Evolutionary conservation across 805 yeast species (phyloP), one percentile per base, ranked within the genome.

Genomic region (Pichia nanzhaoensis): DNA sequence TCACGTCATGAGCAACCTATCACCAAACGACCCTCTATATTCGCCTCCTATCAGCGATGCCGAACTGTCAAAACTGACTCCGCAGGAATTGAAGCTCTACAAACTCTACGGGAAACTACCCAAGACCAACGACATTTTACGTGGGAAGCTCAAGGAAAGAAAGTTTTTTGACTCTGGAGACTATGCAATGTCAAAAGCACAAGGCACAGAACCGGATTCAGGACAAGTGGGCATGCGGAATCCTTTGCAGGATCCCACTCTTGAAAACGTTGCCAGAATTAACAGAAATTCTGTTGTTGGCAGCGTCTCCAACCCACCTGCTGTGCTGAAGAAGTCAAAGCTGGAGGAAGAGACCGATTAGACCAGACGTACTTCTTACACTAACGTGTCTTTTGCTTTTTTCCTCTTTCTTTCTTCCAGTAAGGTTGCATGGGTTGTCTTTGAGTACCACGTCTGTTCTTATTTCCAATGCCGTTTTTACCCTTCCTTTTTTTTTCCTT

Each of bases 111-210:
- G 96, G 27, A 84, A 81, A 59, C 68, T 89, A 41, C 97, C 96
- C 20, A 76, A 89, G 22, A 82, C 78, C 46, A 81, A 82, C 46
- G 95, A 88, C 51, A 69, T 89, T 18, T 70, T 89, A 42, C 74
- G 83, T 42, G 77, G 82, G 50, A 86, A 84, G 60, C 68, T 86
- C 55, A 85, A 84, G 64, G 96, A 89, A 52, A 78, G 95, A 56
- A 90, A 88, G 68, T 89, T 84, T 64, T 90, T 89, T 58, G 97
- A 89, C 59, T 84, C 95, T 50, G 96, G 96, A 9, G 97, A 89
- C 65, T 89, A 89, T 63, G 96, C 96, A 10, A 75, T 89, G 74
- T 84, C 80, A 54, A 81, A 72, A 61, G 85, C 80, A 3, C 49
- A 55, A 2, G 87, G 87, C 7, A 39, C 19, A 17, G 27, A 17